A percentile compares a stretch with the other conserved stretches of the same genome.
phyloP scores from a whole-genome alignment of 1,139 yeast species.

The Yamadazyma dendronema region DNA sequence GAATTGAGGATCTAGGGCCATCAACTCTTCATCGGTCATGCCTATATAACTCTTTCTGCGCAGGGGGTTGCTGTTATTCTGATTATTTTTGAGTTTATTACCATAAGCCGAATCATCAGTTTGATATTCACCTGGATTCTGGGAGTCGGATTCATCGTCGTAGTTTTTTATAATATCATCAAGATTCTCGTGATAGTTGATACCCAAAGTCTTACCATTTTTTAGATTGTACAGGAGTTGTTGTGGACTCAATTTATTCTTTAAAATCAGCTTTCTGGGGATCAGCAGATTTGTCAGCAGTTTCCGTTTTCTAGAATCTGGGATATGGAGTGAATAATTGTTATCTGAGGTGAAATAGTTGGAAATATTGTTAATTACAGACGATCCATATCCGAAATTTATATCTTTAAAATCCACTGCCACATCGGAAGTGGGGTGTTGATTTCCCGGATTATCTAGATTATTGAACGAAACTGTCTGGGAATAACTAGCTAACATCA shows the following conservation, averaged over 20 bases:
- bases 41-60: slow-evolving; percentile 58
- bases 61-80: slow-evolving; percentile 8
- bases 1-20: slow-evolving; percentile 60
- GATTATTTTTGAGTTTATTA: slow-evolving; percentile 3
- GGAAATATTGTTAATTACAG: slow-evolving; percentile 13
- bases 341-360: slow-evolving; percentile 4
- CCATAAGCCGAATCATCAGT: slow-evolving; percentile 7
- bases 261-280: slow-evolving; percentile 41
- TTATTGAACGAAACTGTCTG: slow-evolving; percentile 48
- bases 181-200: slow-evolving; percentile 24
- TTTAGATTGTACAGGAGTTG: slow-evolving; percentile 27
- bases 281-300: slow-evolving; percentile 19
- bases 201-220: slow-evolving; percentile 14
- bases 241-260: slow-evolving; percentile 34
- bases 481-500: slow-evolving; percentile 11
- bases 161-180: slow-evolving; percentile 21
- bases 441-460: slow-evolving; percentile 1
- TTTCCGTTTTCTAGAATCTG: slow-evolving; percentile 14
- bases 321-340: no score
- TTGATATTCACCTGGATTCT: no score
- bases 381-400: slow-evolving; percentile 19
- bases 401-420: slow-evolving; percentile 11
- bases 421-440: slow-evolving; percentile 17
- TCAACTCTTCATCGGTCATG: slow-evolving; percentile 63
- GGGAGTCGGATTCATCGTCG: background rate